These are phyloP conservation scores for Trichoderma lentiforme DNA, from an alignment of 2,329 filamentous ascomycete genomes.

Conservation along the genomic window DNA sequence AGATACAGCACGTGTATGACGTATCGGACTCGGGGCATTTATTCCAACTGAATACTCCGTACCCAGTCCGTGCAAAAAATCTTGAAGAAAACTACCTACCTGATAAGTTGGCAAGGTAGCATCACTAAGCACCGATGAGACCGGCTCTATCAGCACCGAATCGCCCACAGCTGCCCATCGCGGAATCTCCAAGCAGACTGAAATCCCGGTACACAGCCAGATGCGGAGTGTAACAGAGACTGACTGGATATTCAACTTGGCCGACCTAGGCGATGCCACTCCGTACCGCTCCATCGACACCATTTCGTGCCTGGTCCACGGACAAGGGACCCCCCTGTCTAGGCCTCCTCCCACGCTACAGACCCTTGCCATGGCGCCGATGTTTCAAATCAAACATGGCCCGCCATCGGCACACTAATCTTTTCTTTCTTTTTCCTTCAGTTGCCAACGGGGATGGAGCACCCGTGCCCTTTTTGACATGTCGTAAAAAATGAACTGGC, in stretches of 20 bases:
- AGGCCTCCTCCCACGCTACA: neutral
- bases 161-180: neutral
- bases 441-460: neutral
- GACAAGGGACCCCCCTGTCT: neutral
- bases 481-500: neutral
- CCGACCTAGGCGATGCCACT: neutral
- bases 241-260: neutral
- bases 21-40: neutral
- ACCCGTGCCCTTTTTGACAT: neutral
- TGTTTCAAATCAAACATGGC: constrained; percentile 12
- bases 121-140: neutral
- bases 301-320: neutral
- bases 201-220: neutral
- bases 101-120: neutral
- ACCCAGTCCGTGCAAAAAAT: neutral
- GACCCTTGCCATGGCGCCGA: constrained; percentile 10
- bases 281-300: neutral
- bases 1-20: neutral
- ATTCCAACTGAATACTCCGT: neutral
- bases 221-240: neutral
- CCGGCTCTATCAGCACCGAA: neutral
- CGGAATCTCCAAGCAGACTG: neutral
- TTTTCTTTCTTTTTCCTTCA: neutral
- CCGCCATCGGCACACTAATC: constrained; percentile 12
- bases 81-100: neutral